These are phyloP conservation scores for Hevea brasiliensis DNA, from an alignment of 345 rosid genomes.

Conservation along the genomic window DNA sequence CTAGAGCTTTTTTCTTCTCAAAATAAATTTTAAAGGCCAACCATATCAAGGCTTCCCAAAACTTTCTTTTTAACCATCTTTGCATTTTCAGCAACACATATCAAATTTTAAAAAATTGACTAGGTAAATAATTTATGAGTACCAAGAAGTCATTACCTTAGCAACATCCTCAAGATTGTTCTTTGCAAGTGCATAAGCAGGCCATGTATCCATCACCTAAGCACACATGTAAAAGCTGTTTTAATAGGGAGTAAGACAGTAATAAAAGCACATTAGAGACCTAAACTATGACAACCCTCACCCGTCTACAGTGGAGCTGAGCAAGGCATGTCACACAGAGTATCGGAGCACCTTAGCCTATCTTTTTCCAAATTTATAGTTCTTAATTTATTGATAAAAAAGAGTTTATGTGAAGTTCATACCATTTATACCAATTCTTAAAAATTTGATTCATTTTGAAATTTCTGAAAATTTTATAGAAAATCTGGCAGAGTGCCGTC, in stretches of 20 bases:
- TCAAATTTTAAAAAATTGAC: not conserved
- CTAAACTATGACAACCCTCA: too few species aligned
- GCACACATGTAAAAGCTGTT: not conserved
- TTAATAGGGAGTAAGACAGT: not conserved
- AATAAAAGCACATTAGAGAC: not conserved
- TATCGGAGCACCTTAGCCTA: too few species aligned
- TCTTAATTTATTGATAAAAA: too few species aligned
- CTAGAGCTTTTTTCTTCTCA: not conserved
- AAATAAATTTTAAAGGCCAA: not conserved
- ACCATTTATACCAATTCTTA: too few species aligned
- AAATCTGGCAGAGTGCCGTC: too few species aligned
- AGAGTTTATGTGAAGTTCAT: too few species aligned
- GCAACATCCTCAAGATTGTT: constrained; percentile 94
- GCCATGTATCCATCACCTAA: constrained; percentile 85
- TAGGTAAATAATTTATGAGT: not conserved
- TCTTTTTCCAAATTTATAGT: too few species aligned
- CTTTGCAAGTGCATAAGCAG: constrained; percentile 93
- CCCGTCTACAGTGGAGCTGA: too few species aligned
- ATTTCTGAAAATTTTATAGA: too few species aligned
- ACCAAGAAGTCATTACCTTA: constrained; percentile 45
- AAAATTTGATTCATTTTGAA: too few species aligned
- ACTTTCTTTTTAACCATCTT: not conserved
- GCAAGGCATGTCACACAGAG: too few species aligned
- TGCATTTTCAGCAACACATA: not conserved
- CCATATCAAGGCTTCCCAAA: not conserved